A percentile compares a stretch with the other conserved stretches of the same genome.
phyloP scores from a whole-genome alignment of 2,329 filamentous ascomycete genomes.

The Penicillium sp. region DNA sequence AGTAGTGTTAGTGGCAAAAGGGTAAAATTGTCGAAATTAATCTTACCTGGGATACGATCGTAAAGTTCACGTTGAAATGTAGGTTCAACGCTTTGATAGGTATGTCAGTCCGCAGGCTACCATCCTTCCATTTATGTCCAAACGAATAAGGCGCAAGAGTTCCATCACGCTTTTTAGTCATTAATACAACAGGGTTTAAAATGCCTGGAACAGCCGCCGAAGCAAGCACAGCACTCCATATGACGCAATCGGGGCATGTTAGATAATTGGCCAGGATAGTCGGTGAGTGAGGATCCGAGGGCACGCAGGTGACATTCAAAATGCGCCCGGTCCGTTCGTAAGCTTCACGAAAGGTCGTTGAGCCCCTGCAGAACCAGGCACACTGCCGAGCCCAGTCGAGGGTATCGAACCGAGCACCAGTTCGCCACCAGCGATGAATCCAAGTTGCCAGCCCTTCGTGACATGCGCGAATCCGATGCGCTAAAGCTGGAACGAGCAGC shows the following conservation, averaged over 20 bases:
- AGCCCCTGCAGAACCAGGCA: conserved; percentile 87
- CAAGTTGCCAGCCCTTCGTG: conserved; percentile 74
- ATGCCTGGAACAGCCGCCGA: conserved; percentile 96
- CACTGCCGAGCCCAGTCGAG: conserved; percentile 84
- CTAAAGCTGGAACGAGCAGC: conserved; percentile 82
- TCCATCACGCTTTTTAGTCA: conserved; percentile 78
- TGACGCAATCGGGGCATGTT: conserved; percentile 92
- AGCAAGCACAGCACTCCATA: conserved; percentile 94
- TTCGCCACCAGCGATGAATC: conserved; percentile 83
- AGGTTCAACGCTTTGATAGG: conserved; percentile 91
- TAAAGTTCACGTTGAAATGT: conserved; percentile 98
- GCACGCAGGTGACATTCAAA: conserved; percentile 92
- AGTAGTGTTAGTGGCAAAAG: conserved; percentile 32
- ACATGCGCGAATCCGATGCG: conserved; percentile 80
- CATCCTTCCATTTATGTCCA: conserved; percentile 99
- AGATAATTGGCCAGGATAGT: conserved; percentile 94
- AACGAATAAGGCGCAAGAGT: conserved; percentile 87
- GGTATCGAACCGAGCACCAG: conserved; percentile 90
- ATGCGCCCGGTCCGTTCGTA: conserved; percentile 92
- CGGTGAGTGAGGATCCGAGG: conserved; percentile 89
- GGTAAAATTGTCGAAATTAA: conserved; percentile 28
- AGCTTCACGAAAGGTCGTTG: conserved; percentile 90
- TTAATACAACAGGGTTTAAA: conserved; percentile 88
- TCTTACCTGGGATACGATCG: conserved; percentile 67
- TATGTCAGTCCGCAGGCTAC: conserved; percentile 89